phyloP scores from a whole-genome alignment of 83 land plant species.

The Diphasiastrum complanatum region DNA sequence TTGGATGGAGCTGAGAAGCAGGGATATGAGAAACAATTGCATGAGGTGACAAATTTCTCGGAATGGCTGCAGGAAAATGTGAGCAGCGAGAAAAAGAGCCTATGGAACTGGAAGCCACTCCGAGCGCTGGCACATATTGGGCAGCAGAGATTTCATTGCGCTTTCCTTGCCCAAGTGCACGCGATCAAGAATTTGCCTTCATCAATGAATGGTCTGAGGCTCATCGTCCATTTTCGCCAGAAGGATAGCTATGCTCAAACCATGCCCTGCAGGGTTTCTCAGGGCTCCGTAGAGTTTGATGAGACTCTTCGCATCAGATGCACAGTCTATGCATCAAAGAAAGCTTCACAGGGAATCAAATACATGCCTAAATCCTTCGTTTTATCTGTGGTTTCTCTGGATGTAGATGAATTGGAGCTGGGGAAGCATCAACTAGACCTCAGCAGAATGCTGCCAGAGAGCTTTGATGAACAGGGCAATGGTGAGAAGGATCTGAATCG shows the following conservation, averaged over 20 bases:
- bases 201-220: slow-evolving; percentile 16
- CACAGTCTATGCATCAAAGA: slow-evolving; percentile 18
- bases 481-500: neutral
- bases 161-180: slow-evolving; percentile 29
- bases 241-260: slow-evolving; percentile 4
- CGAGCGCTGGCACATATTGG: slow-evolving; percentile 33
- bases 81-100: slow-evolving; percentile 25
- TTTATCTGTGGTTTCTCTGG: slow-evolving; percentile 15
- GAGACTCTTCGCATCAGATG: slow-evolving; percentile 14
- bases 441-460: slow-evolving; percentile 11
- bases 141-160: slow-evolving; percentile 20
- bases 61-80: slow-evolving; percentile 30
- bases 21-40: too few relatives aligned
- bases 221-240: slow-evolving; percentile 5
- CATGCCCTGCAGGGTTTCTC: slow-evolving; percentile 12
- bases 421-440: slow-evolving; percentile 15
- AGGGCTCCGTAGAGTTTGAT: slow-evolving; percentile 14
- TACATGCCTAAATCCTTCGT: slow-evolving; percentile 12
- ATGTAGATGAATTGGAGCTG: slow-evolving; percentile 8
- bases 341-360: neutral
- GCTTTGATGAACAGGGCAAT: neutral
- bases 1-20: too few relatives aligned
- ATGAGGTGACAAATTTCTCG: slow-evolving; percentile 13
- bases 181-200: slow-evolving; percentile 13
- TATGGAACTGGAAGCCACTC: slow-evolving; percentile 38